Evolutionary conservation across 2,329 filamentous ascomycete genomes (phyloP).

Genomic region (Phaeosphaeria sp.): DNA sequence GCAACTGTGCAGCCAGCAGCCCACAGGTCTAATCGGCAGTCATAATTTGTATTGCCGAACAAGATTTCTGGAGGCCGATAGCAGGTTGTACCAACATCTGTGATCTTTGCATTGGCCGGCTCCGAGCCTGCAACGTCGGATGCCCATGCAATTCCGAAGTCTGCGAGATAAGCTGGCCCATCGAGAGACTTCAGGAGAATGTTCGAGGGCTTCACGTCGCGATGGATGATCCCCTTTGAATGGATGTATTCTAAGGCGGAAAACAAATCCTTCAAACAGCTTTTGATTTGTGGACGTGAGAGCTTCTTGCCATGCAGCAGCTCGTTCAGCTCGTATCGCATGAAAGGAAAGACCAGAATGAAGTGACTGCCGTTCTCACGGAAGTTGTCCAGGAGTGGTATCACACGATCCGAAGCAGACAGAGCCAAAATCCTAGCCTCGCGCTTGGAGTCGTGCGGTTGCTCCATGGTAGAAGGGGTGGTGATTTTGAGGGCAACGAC

Average conservation of each 20-base stretch:
- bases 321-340: conserved; percentile 74
- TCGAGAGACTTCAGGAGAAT: conserved; percentile 72
- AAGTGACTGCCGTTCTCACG: conserved; percentile 72
- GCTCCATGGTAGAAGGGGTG: conserved; percentile 71
- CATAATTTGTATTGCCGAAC: conserved; percentile 81
- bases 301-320: conserved; percentile 63
- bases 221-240: conserved; percentile 78
- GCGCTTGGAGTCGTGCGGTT: conserved; percentile 82
- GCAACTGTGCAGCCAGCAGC: conserved; percentile 83
- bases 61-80: conserved; percentile 91
- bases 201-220: conserved; percentile 93
- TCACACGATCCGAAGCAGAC: conserved; percentile 64
- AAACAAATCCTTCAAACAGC: conserved; percentile 72
- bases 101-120: conserved; percentile 72
- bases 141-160: conserved; percentile 93
- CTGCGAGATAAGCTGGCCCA: conserved; percentile 80
- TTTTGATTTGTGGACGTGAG: conserved; percentile 48
- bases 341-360: conserved; percentile 84
- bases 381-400: conserved; percentile 77
- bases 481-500: conserved; percentile 85
- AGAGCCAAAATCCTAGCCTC: conserved; percentile 77
- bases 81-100: conserved; percentile 90
- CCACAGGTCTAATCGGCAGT: conserved; percentile 83
- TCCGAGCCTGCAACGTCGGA: conserved; percentile 67
- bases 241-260: conserved; percentile 76